phyloP scores from a whole-genome alignment of 495 filamentous ascomycete species.

The Aspergillus cavernicola region DNA sequence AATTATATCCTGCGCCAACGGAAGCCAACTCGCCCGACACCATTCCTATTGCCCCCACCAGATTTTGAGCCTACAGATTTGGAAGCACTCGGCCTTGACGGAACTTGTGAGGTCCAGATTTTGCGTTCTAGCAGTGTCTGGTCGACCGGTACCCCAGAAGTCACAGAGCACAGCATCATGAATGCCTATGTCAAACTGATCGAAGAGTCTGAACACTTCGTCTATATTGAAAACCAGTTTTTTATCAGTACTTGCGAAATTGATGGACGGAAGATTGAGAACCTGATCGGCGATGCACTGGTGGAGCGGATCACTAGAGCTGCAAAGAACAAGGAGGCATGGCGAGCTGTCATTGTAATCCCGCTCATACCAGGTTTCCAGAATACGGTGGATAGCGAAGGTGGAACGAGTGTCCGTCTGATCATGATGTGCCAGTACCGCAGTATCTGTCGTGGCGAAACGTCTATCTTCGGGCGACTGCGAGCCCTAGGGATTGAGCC shows the following conservation, averaged over 20 bases:
- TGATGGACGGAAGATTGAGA: conserved; percentile 81
- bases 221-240: conserved; percentile 99
- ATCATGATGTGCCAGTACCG: conserved; percentile 99
- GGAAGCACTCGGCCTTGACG: conserved; percentile 80
- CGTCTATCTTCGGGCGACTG: conserved; percentile 86
- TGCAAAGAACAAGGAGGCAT: conserved; percentile 78
- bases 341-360: conserved; percentile 92
- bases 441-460: conserved; percentile 91
- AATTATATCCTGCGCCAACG: conserved; percentile 94
- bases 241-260: conserved; percentile 93
- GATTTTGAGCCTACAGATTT: conserved; percentile 84
- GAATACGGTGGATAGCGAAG: conserved; percentile 89
- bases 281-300: conserved; percentile 90
- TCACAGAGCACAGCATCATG: conserved; percentile 89
- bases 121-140: conserved; percentile 84
- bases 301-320: conserved; percentile 88
- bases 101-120: conserved; percentile 95
- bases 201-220: conserved; percentile 90
- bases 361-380: conserved; percentile 98
- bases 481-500: conserved; percentile 83
- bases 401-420: conserved; percentile 87
- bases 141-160: conserved; percentile 83
- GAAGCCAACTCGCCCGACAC: conserved; percentile 90
- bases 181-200: conserved; percentile 94
- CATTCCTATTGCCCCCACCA: conserved; percentile 87